phyloP scores from a whole-genome alignment of 345 rosid species.

The Carallia pectinifolia region DNA sequence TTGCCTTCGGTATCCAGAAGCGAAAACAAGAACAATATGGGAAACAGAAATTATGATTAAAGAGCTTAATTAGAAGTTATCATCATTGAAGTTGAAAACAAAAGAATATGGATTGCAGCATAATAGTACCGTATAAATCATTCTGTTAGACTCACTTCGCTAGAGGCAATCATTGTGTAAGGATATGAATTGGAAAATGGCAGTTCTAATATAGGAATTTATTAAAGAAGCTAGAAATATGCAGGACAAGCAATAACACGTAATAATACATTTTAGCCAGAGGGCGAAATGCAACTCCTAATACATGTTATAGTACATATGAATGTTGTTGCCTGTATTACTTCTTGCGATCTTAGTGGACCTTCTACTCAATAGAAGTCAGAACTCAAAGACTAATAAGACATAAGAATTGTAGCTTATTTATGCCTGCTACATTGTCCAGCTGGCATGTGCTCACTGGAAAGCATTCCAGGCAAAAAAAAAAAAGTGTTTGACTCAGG shows the following conservation, averaged over 20 bases:
- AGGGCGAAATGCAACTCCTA: too few relatives aligned
- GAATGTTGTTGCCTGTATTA: too few relatives aligned
- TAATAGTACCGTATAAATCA: constrained; percentile 1
- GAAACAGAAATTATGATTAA: constrained; percentile 5
- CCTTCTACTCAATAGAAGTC: not conserved
- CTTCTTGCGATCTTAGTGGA: too few relatives aligned
- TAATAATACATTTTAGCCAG: not conserved
- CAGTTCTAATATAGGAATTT: not conserved
- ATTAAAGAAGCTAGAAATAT: not conserved
- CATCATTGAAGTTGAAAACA: constrained; percentile 4
- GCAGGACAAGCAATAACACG: not conserved
- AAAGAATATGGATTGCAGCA: constrained; percentile 1
- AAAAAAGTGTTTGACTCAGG: not conserved
- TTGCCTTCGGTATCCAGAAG: not conserved
- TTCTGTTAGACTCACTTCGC: constrained; percentile 6
- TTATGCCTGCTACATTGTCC: not conserved
- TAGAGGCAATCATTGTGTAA: too few relatives aligned
- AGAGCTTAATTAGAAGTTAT: constrained; percentile 16
- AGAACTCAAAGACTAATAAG: not conserved
- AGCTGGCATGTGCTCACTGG: too few relatives aligned
- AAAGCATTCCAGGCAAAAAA: not conserved
- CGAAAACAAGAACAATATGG: not conserved
- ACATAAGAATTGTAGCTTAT: not conserved
- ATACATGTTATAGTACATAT: too few relatives aligned
- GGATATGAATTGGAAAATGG: not conserved